phyloP scores from a whole-genome alignment of 2,329 filamentous ascomycete genomes.

The Aspergillus quadricinctus region DNA sequence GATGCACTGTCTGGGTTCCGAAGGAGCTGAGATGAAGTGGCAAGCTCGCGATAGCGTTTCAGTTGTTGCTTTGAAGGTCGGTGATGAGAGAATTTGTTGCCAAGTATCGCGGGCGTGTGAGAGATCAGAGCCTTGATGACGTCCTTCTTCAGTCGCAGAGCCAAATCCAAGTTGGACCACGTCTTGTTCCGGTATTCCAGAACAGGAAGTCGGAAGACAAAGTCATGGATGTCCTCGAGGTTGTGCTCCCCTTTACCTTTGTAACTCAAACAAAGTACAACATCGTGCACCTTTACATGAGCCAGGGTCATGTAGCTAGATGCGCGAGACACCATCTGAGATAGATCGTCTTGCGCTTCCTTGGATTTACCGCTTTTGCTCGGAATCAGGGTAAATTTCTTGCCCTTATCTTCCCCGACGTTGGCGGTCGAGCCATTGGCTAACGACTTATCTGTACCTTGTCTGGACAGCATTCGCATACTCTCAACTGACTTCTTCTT shows the following conservation, averaged over 20 bases:
- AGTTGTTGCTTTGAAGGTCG: constrained; percentile 76
- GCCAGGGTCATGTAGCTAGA: constrained; percentile 97
- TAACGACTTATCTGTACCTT: constrained; percentile 35
- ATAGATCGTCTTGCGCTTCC: constrained; percentile 77
- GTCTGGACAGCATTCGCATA: constrained; percentile 32
- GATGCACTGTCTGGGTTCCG: constrained; percentile 35
- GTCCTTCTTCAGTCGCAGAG: constrained; percentile 87
- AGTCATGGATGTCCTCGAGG: constrained; percentile 93
- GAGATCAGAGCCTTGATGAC: constrained; percentile 91
- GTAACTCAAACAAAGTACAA: constrained; percentile 92
- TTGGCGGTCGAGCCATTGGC: constrained; percentile 25
- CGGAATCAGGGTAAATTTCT: constrained; percentile 46
- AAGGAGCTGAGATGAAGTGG: constrained; percentile 68
- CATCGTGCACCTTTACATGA: constrained; percentile 90
- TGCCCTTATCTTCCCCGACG: constrained; percentile 40
- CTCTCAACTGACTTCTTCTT: constrained; percentile 43
- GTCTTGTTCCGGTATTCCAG: constrained; percentile 98
- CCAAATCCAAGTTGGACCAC: constrained; percentile 95
- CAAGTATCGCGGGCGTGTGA: constrained; percentile 91
- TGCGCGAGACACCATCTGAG: constrained; percentile 91
- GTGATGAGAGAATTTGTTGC: constrained; percentile 92
- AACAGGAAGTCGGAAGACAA: constrained; percentile 90
- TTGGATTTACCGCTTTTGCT: constrained; percentile 53
- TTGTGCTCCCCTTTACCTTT: constrained; percentile 95
- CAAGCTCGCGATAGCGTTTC: constrained; percentile 74